phyloP scores from a whole-genome alignment of 2,329 filamentous ascomycete species.

The Trichothecium roseum region DNA sequence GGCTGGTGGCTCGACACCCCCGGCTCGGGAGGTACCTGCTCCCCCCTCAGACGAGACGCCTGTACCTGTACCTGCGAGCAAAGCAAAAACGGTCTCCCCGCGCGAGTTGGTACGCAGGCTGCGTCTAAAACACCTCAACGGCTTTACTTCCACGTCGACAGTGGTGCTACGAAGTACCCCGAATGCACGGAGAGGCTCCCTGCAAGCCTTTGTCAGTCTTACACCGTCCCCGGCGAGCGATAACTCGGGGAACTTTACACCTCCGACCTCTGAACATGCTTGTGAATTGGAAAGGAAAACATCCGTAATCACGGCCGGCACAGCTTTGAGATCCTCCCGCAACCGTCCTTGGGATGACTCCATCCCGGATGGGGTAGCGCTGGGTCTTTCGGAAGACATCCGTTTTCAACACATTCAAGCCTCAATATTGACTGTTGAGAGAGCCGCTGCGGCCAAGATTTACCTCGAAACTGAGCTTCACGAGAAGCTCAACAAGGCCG shows the following conservation, averaged over 20 bases:
- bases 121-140: slow-evolving; percentile 7
- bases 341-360: slow-evolving; percentile 24
- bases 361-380: slow-evolving; percentile 13
- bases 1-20: neutral
- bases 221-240: slow-evolving; percentile 11
- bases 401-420: slow-evolving; percentile 14
- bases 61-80: slow-evolving; percentile 4
- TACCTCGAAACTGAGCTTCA: slow-evolving; percentile 81
- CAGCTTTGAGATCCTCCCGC: slow-evolving; percentile 2
- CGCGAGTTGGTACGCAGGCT: slow-evolving; percentile 16
- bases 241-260: too few relatives aligned
- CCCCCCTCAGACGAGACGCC: neutral
- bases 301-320: too few relatives aligned
- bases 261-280: too few relatives aligned
- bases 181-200: slow-evolving; percentile 13
- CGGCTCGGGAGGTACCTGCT: neutral
- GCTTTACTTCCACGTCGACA: slow-evolving; percentile 16
- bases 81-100: slow-evolving; percentile 10
- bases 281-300: too few relatives aligned
- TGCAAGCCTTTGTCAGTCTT: slow-evolving; percentile 11
- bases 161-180: slow-evolving; percentile 14
- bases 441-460: slow-evolving; percentile 69
- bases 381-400: too few relatives aligned
- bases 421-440: slow-evolving; percentile 57
- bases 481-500: slow-evolving; percentile 44